Base-by-base conservation (phyloP, 164 flowering plant genomes). In the Stephania cephalantha region DNA sequence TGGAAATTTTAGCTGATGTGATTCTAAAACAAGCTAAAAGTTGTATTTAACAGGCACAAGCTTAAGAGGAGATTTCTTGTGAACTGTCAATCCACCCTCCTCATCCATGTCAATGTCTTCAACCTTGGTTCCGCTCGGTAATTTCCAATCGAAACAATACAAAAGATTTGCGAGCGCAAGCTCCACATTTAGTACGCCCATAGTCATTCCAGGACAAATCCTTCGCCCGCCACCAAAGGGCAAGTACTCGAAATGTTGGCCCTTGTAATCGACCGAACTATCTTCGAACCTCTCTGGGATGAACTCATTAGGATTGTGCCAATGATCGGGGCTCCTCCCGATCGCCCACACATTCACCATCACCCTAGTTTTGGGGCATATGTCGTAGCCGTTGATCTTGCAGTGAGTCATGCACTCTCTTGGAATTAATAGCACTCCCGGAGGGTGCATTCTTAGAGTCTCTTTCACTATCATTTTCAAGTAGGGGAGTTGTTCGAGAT, bases 181-280 rank as follows among this genome's bases (percentile, higher is more conserved):
- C 67, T 74, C 77, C 31, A 79, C 48, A 9, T 18, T 53, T 29
- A 44, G 22, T 2, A 29, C 46, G 48, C 72, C 81, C 74, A 74
- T 71, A 50, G 44, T 22, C 22, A 74, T 71, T 5, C 74, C 77
- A 10, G 81, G 77, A 71, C 81, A 78, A 2, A 68, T 46, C 45
- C 81, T 78, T 46, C 81, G 42, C 2, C 78, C 75, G 4, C 67
- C 74, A 1, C 80, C 80, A 22, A 78, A 74, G 7, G 80, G 80
- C 35, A 74, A 31, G 66, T 74, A 53, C 58, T 71, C 64, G 25
- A 76, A 79, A 22, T 73, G 15, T 30, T 68, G 76, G 30, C 81
- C 81, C 46, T 44, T 71, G 22, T 63, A 75, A 72, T 79, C 73
- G 2, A 72, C 29, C 4, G 46, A 58, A n/a, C 46, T 75, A 15